Evolutionary conservation across 192 early-diverging fungal genomes (phyloP), one percentile per base, ranked within the genome.

Genomic region (Fimicolochytrium jonesii): DNA sequence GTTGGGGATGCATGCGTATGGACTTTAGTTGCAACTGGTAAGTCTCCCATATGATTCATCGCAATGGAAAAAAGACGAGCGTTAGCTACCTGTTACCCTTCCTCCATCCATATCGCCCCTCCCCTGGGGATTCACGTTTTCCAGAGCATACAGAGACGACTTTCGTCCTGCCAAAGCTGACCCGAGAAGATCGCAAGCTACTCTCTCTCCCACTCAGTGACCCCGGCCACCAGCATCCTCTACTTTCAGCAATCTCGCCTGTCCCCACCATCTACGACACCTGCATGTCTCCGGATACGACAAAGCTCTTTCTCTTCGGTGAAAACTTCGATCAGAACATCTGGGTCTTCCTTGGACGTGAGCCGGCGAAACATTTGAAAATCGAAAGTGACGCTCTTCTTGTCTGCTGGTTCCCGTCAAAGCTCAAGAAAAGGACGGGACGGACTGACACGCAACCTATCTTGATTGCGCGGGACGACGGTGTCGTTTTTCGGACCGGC

Each of bases 11-110:
- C 79, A 18, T 89, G 91, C 1, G 88, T 95, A 17, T 95, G 93
- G 93, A 95, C 93, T 6, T 87, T 95, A 67, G 90, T 95, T 6
- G 89, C 92, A 30, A 90, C 90, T 0, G 89, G 79, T 85, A 62
- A 47, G 73, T 56, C 6, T 1, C 22, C 34, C 1, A 23, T 13
- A 50, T 13, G 18, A 20, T n/a, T n/a, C n/a, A n/a, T n/a, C n/a
- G n/a, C n/a, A n/a, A n/a, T n/a, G n/a, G n/a, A n/a, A n/a, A n/a
- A n/a, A n/a, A n/a, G n/a, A n/a, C n/a, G n/a, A n/a, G n/a, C n/a
- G n/a, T n/a, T n/a, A n/a, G n/a, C n/a, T n/a, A n/a, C n/a, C n/a
- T n/a, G n/a, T n/a, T n/a, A n/a, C n/a, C n/a, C n/a, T n/a, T 32
- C 30, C 22, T 5, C 9, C 31, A 9, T 6, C 6, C 35, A 32